Percentiles rank a stretch among this genome's conserved stretches.
Evolutionary conservation across 2,329 filamentous ascomycete genomes (phyloP).

Genomic region (Malbranchea zuffiana): DNA sequence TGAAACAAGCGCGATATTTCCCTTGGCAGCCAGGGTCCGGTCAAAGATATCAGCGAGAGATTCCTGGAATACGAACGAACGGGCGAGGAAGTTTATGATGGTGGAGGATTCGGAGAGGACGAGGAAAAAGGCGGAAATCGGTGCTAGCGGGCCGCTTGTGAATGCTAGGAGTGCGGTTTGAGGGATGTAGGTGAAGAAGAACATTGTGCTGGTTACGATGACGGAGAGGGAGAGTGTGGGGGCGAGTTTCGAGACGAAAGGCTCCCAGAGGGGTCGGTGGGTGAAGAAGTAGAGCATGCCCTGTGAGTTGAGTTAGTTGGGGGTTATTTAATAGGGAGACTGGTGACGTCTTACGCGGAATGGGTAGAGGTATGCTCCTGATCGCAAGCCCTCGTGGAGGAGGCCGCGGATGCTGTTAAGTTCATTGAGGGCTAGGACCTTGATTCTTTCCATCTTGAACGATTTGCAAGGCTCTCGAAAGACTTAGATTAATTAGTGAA

Average conservation of each 20-base stretch:
- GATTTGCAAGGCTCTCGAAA: too few species aligned
- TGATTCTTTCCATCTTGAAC: conserved; percentile 45
- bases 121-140: conserved; percentile 50
- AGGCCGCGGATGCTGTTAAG: conserved; percentile 54
- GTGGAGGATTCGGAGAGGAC: conserved; percentile 47
- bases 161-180: conserved; percentile 74
- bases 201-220: conserved; percentile 68
- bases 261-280: conserved; percentile 49
- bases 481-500: too few species aligned
- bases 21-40: conserved; percentile 49
- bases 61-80: conserved; percentile 61
- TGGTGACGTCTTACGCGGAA: conserved; percentile 46
- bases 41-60: conserved; percentile 84
- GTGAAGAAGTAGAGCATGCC: conserved; percentile 51
- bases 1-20: conserved; percentile 53
- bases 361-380: conserved; percentile 75
- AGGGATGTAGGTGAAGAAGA: conserved; percentile 74
- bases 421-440: conserved; percentile 55
- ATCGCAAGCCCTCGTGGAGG: conserved; percentile 58
- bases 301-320: conserved; percentile 25
- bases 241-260: conserved; percentile 45
- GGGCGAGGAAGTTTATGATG: conserved; percentile 44
- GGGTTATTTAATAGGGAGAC: not conserved
- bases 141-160: conserved; percentile 65
- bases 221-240: conserved; percentile 59